Evolutionary conservation across 768 basidiomycete species (phyloP).

Genomic region (Pisolithus albus): DNA sequence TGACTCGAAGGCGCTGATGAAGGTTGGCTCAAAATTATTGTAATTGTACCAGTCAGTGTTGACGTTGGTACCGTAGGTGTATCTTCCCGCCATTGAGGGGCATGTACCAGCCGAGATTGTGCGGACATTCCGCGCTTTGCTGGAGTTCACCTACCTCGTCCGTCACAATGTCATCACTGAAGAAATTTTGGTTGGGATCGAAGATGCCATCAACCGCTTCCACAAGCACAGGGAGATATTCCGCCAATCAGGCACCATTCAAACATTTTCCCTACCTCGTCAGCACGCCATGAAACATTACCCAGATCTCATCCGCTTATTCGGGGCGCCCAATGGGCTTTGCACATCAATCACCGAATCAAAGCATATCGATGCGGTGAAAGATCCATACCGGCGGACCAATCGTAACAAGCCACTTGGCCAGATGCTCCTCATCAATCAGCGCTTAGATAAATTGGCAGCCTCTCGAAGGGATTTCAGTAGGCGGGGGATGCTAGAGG

Average conservation of each 20-base stretch:
- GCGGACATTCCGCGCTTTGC: constrained; percentile 13
- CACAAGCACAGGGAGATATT: constrained; percentile 11
- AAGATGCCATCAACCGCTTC: constrained; percentile 8
- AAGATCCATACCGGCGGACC: constrained; percentile 27
- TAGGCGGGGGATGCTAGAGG: neutral
- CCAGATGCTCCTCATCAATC: constrained; percentile 21
- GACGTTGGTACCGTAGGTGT: constrained; percentile 12
- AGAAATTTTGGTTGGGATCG: constrained; percentile 5
- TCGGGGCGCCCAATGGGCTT: constrained; percentile 17
- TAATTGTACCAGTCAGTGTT: neutral
- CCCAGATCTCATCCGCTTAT: constrained; percentile 5
- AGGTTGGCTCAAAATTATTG: constrained; percentile 16
- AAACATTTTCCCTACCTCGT: constrained; percentile 9
- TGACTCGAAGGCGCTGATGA: constrained; percentile 34
- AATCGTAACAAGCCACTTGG: constrained; percentile 2
- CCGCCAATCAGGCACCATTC: constrained; percentile 1
- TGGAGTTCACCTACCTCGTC: constrained; percentile 23
- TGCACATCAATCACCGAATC: constrained; percentile 31
- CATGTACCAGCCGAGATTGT: constrained; percentile 17
- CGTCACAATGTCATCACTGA: constrained; percentile 6
- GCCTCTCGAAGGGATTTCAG: constrained; percentile 3
- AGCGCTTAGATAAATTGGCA: constrained; percentile 11
- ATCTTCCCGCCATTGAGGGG: constrained; percentile 17
- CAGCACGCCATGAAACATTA: constrained; percentile 18
- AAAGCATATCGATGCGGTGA: constrained; percentile 31